Percentiles rank a stretch among this genome's conserved stretches.
Conservation (phyloP, 2,329 filamentous ascomycete genomes). For the Colletotrichum karsti region DNA sequence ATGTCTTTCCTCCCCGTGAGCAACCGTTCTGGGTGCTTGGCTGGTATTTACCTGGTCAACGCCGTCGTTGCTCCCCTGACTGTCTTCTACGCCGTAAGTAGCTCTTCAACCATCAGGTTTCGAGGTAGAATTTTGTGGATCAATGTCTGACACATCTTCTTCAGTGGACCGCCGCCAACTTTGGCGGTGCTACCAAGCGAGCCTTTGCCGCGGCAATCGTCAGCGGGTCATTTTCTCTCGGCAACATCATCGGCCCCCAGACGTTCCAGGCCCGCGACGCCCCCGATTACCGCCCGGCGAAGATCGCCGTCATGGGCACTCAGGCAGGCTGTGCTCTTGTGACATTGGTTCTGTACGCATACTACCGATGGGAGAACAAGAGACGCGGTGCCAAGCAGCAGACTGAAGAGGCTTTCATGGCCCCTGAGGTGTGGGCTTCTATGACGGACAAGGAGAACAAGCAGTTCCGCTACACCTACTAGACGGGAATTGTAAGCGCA, state of each 20-base stretch:
- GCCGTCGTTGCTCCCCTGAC: slow-evolving; percentile 55
- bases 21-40: slow-evolving; percentile 55
- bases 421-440: slow-evolving; percentile 53
- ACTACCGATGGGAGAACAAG: slow-evolving; percentile 60
- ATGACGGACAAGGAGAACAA: slow-evolving; percentile 67
- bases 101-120: background rate
- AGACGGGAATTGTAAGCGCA: slow-evolving; percentile 10
- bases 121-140: background rate
- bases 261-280: slow-evolving; percentile 62
- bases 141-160: slow-evolving; percentile 1
- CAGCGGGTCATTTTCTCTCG: slow-evolving; percentile 59
- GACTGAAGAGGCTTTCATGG: slow-evolving; percentile 50
- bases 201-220: slow-evolving; percentile 58
- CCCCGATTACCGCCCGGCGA: slow-evolving; percentile 61
- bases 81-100: slow-evolving; percentile 53
- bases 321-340: slow-evolving; percentile 51
- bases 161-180: slow-evolving; percentile 58
- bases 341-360: slow-evolving; percentile 54
- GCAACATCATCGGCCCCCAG: slow-evolving; percentile 66
- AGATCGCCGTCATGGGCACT: slow-evolving; percentile 63
- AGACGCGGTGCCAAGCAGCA: slow-evolving; percentile 38
- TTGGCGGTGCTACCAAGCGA: slow-evolving; percentile 61
- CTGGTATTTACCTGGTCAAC: slow-evolving; percentile 60
- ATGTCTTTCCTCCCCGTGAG: slow-evolving; percentile 60
- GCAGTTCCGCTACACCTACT: slow-evolving; percentile 62